Evolutionary conservation across 1,139 yeast species (phyloP), one percentile per base, ranked within the genome.

Genomic region (Kodamaea sp.): DNA sequence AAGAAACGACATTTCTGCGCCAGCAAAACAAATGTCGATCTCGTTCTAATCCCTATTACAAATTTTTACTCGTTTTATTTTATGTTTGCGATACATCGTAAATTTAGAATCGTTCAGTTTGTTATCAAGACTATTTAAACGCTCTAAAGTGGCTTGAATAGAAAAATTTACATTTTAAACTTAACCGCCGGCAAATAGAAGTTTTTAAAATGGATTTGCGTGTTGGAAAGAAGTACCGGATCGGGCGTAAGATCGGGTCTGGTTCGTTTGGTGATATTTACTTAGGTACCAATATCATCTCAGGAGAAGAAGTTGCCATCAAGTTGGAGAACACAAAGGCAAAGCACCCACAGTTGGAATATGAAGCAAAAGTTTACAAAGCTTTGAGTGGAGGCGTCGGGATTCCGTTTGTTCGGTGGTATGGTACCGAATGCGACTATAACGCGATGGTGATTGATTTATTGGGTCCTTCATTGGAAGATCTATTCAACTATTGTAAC

Each of bases 261-360:
- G 98, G 98, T 15, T 90, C 97, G 7, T 92, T 92, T 62, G 98
- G 98, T 45, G 98, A 92, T 60, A 92, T 92, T 53, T 92, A 92
- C 63, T 75, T 89, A 45, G 95, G 94, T 33, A 88, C 96, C 31
- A 92, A 92, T 65, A 81, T 92, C 63, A 86, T 92, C 36, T 85
- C 95, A 32, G 97, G 97, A 31, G 97, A 92, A 63, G 96, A 92
- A 62, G 97, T 92, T 37, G 98, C 97, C 53, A 90, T 92, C 68
- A 92, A 92, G 63, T 73, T 92, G 48, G 98, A 92, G 60, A 83
- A 87, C 50, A 80, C 86, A 44, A 75, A 85, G 46, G 96, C 97
- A 2, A 85, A 89, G 57, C 97, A 92, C 59, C 98, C 98, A 2
- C 98, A 92, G 66, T 75, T 92, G 50, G 97, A 90, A 57, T 92